phyloP scores from a whole-genome alignment of 345 rosid genomes.

The Triadica sebifera region DNA sequence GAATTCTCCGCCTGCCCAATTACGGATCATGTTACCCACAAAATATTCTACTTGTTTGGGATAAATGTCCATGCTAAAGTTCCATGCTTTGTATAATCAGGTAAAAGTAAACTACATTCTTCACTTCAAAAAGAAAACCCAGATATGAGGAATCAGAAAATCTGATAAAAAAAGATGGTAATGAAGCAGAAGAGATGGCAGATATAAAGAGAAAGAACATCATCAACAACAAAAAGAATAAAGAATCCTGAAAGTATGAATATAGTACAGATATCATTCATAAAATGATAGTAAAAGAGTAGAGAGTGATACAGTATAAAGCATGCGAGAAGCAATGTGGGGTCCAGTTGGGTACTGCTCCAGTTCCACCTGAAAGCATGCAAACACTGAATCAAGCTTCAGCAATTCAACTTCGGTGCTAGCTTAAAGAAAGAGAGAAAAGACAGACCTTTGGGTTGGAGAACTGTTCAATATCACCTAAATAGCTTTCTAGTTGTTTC shows the following conservation, averaged over 20 bases:
- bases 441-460: conserved; percentile 60
- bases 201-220: background rate
- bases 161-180: background rate
- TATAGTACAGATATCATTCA: background rate
- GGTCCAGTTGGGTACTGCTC: conserved; percentile 98
- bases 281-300: background rate
- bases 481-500: conserved; percentile 78
- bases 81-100: background rate
- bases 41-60: background rate
- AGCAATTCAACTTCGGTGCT: too few relatives aligned
- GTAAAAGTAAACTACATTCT: background rate
- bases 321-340: conserved; percentile 95
- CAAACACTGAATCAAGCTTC: background rate
- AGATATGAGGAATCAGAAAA: background rate
- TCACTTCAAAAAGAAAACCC: background rate
- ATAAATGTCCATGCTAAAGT: background rate
- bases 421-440: background rate
- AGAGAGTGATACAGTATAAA: conserved; percentile 53
- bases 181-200: background rate
- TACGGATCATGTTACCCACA: conserved; percentile 2
- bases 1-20: conserved; percentile 76
- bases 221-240: too few relatives aligned
- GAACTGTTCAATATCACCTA: conserved; percentile 77
- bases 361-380: conserved; percentile 59
- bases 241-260: too few relatives aligned